Evolutionary conservation across 345 rosid genomes (phyloP).

Genomic region (Aquilaria malaccensis): DNA sequence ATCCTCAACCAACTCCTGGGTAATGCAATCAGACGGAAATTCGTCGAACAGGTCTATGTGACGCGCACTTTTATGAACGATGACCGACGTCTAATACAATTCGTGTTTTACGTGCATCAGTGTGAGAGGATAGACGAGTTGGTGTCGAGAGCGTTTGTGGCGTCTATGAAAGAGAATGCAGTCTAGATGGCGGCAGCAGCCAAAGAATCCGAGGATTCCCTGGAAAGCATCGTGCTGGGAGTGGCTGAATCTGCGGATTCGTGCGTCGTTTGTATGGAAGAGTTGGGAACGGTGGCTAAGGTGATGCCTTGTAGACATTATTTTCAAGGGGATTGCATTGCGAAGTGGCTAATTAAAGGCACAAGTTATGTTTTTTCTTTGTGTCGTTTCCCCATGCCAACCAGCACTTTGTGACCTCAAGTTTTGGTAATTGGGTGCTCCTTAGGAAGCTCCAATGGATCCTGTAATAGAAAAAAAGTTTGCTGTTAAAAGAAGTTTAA

Average conservation of each 20-base stretch:
- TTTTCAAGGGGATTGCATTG: constrained; percentile 9
- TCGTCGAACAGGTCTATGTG: too few species aligned
- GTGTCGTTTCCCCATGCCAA: constrained; percentile 4
- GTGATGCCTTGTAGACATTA: constrained; percentile 10
- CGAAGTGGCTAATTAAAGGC: neutral
- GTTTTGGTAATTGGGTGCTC: too few species aligned
- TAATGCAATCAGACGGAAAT: too few species aligned
- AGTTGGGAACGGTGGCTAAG: neutral
- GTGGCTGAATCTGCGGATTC: neutral
- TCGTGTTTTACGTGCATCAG: too few species aligned
- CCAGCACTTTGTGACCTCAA: neutral
- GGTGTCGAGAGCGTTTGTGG: neutral
- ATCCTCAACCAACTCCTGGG: too few species aligned
- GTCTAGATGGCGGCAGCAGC: neutral
- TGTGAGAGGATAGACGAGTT: too few species aligned
- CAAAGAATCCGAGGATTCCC: neutral
- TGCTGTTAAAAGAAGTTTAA: too few species aligned
- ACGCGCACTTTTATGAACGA: too few species aligned
- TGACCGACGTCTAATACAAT: too few species aligned
- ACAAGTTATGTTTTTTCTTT: neutral
- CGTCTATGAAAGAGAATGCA: neutral
- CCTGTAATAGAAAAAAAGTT: too few species aligned
- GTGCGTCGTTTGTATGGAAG: constrained; percentile 9
- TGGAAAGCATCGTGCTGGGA: neutral
- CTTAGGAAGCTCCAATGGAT: too few species aligned